phyloP scores from a whole-genome alignment of 1,139 yeast genomes.

The Suhomyces bribrorum region DNA sequence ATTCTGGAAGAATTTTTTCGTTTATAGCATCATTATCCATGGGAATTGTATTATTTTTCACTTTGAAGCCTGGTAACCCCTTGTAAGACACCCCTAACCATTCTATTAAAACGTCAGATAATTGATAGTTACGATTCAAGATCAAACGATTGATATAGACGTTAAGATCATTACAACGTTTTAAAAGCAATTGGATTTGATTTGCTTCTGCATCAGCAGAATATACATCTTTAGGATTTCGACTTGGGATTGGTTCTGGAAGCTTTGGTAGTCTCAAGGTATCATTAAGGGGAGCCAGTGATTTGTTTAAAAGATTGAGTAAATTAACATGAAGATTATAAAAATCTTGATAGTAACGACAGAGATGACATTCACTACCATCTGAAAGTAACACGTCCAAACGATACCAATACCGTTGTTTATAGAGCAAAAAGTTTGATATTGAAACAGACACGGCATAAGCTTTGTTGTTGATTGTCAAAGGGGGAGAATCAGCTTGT shows the following conservation, averaged over 20 bases:
- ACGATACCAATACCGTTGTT: slow-evolving; percentile 46
- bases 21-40: slow-evolving; percentile 18
- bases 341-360: slow-evolving; percentile 47
- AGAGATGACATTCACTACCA: slow-evolving; percentile 30
- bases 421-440: slow-evolving; percentile 35
- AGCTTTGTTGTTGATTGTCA: slow-evolving; percentile 34
- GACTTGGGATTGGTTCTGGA: slow-evolving; percentile 44
- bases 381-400: slow-evolving; percentile 39
- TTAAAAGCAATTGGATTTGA: slow-evolving; percentile 21
- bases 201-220: slow-evolving; percentile 12
- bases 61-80: slow-evolving; percentile 25
- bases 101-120: slow-evolving; percentile 26
- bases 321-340: slow-evolving; percentile 39
- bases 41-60: slow-evolving; percentile 3
- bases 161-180: slow-evolving; percentile 38
- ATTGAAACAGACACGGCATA: slow-evolving; percentile 36
- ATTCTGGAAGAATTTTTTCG: slow-evolving; percentile 18
- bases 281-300: slow-evolving; percentile 16
- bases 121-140: slow-evolving; percentile 29
- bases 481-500: slow-evolving; percentile 21
- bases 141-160: slow-evolving; percentile 34
- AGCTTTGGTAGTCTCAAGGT: slow-evolving; percentile 37
- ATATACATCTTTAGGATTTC: slow-evolving; percentile 15
- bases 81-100: slow-evolving; percentile 35
- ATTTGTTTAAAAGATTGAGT: slow-evolving; percentile 21